Base-by-base conservation (phyloP, 2,329 filamentous ascomycete genomes). In the Calonectria hongkongensis region DNA sequence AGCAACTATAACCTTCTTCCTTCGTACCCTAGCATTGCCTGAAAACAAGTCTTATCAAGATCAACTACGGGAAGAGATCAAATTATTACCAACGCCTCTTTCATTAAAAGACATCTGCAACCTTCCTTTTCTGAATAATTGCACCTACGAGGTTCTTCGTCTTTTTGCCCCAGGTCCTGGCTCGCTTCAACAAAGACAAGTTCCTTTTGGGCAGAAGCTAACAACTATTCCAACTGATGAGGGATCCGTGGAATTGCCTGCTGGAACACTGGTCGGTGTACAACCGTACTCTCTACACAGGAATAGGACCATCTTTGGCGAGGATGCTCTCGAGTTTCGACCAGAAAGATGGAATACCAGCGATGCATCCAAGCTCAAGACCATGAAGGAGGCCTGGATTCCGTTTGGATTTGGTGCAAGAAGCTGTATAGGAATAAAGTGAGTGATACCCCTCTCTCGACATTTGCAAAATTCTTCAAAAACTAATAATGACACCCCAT, bases 381-480 rank as follows among this genome's bases (percentile, higher is more conserved):
- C 0, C 6, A 58, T 58, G 54, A 58, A 41, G 33, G 54, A 58
- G 21, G 54, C 54, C n/a, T 58, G 54, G 54, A 58, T 58, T 58
- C 54, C 54, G n/a, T 58, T 58, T 58, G 54, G 54, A n/a, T 58
- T 58, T 4, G 54, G 54, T 18, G 54, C 54, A 4, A 58, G 54
- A 15, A 58, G 54, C 8, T 58, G 54, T 21, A 58, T 58, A 15
- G 54, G 54, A 10, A 15, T 58, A 58, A 27, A 58, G 54, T 58
- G 10, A 16, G 54, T 56, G 15, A 2, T 27, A 27, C 41, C 2
- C 15, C n/a, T 10, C n/a, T n/a, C 9, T 8, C 43, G 16, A 10
- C 21, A 21, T 21, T 25, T 3, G 1, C 25, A n/a, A n/a, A 2
- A 2, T 27, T 27, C 10, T 8, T 6, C 13, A 27, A 2, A 41